Conservation (phyloP, 768 basidiomycete species). For the Mrakia frigida region DNA sequence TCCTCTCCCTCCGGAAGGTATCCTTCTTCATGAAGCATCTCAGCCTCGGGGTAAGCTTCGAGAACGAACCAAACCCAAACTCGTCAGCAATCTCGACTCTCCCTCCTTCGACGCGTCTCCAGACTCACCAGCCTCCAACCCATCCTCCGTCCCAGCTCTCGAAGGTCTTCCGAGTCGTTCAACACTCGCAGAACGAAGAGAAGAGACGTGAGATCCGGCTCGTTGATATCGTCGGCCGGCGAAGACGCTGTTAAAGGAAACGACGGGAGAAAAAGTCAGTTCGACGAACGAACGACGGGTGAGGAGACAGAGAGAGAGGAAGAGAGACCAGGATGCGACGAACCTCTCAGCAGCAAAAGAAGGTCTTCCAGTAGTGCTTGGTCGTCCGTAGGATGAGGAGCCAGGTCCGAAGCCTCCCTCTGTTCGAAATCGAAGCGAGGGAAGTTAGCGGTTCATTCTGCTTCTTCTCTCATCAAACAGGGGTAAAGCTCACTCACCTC, state of each 20-base stretch:
- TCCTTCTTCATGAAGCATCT: slow-evolving; percentile 8
- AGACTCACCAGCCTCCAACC: neutral
- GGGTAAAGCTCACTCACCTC: neutral
- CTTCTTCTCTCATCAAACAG: no score
- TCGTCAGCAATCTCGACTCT: neutral
- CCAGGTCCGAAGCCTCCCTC: neutral
- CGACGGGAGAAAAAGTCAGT: neutral
- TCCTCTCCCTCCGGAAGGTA: neutral
- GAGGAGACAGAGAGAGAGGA: neutral
- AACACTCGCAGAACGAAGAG: slow-evolving; percentile 13
- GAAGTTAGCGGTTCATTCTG: neutral
- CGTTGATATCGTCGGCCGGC: slow-evolving; percentile 17
- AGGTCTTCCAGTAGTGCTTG: neutral
- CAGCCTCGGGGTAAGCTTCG: slow-evolving; percentile 1
- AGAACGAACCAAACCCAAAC: neutral
- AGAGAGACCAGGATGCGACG: neutral
- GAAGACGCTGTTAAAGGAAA: neutral
- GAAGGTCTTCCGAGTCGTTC: neutral
- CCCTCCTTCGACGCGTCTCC: neutral
- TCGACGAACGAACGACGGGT: neutral
- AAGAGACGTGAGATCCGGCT: neutral
- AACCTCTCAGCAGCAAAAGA: slow-evolving; percentile 4
- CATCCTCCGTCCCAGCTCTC: neutral
- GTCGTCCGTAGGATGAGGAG: slow-evolving; percentile 18
- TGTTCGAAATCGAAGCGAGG: neutral